Conservation (phyloP, 768 basidiomycete species). For the Coprinopsis strossmayeri region DNA sequence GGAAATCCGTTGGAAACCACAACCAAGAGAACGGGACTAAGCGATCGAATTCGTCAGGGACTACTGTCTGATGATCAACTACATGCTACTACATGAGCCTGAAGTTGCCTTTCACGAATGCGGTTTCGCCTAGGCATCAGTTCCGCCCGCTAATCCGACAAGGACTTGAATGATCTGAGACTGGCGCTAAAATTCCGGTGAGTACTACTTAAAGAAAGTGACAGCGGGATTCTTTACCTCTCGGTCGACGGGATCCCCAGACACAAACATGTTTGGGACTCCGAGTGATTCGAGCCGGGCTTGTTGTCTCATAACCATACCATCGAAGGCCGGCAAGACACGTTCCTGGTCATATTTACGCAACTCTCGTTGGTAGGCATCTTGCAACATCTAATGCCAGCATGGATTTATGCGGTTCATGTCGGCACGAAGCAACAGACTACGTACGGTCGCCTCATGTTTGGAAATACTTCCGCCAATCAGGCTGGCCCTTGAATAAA, state of each 20-base stretch:
- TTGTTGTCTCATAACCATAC: slow-evolving; percentile 68
- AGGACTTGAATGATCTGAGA: slow-evolving; percentile 65
- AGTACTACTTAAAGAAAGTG: neutral
- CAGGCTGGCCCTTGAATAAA: slow-evolving; percentile 49
- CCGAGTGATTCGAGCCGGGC: slow-evolving; percentile 46
- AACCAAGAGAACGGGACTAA: no score
- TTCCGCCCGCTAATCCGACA: slow-evolving; percentile 39
- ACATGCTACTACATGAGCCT: no score
- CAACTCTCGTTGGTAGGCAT: slow-evolving; percentile 59
- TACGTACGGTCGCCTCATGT: slow-evolving; percentile 57
- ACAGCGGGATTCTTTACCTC: slow-evolving; percentile 39
- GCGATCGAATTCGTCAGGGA: no score
- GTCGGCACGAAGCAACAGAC: slow-evolving; percentile 1
- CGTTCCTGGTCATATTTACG: slow-evolving; percentile 64
- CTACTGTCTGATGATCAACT: no score
- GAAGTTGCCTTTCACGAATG: no score
- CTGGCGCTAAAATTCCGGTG: slow-evolving; percentile 50
- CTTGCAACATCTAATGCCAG: slow-evolving; percentile 50
- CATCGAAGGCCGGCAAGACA: slow-evolving; percentile 71
- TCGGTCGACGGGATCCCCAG: slow-evolving; percentile 38
- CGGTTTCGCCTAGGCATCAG: no score
- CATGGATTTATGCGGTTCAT: slow-evolving; percentile 2
- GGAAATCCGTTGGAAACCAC: no score
- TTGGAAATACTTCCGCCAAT: slow-evolving; percentile 60
- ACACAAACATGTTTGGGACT: slow-evolving; percentile 69